phyloP scores from a whole-genome alignment of 495 filamentous ascomycete genomes.

The Xylaria sp. region DNA sequence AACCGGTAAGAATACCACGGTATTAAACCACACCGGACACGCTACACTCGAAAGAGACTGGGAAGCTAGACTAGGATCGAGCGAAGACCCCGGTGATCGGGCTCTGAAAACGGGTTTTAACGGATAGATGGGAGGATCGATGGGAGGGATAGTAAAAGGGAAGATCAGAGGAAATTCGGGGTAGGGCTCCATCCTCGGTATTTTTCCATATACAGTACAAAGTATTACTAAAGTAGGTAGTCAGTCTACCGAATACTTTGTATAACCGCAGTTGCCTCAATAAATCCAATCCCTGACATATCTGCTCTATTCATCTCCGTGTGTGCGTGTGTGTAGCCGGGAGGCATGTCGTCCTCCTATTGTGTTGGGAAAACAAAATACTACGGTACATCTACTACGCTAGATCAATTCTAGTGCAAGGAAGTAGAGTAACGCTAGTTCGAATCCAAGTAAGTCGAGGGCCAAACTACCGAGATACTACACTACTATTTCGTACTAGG shows the following conservation, averaged over 20 bases:
- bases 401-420: neutral
- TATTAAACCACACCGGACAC: too few species aligned
- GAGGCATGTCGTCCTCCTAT: too few species aligned
- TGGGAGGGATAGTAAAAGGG: neutral
- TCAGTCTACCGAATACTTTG: neutral
- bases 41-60: neutral
- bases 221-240: neutral
- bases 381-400: neutral
- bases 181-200: neutral
- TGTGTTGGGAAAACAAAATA: too few species aligned
- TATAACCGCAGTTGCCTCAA: neutral
- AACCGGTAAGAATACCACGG: neutral
- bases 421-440: too few species aligned
- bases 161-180: neutral
- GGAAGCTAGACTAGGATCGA: neutral
- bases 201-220: too few species aligned
- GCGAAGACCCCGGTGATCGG: neutral
- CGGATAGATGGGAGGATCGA: too few species aligned
- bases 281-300: neutral
- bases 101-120: neutral
- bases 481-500: conserved; percentile 16
- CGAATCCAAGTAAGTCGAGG: neutral
- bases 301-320: too few species aligned
- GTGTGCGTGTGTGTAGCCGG: neutral
- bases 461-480: neutral